Evolutionary conservation across 2,329 filamentous ascomycete genomes (phyloP).

Genomic region (Chrysosphaeria jannelii): DNA sequence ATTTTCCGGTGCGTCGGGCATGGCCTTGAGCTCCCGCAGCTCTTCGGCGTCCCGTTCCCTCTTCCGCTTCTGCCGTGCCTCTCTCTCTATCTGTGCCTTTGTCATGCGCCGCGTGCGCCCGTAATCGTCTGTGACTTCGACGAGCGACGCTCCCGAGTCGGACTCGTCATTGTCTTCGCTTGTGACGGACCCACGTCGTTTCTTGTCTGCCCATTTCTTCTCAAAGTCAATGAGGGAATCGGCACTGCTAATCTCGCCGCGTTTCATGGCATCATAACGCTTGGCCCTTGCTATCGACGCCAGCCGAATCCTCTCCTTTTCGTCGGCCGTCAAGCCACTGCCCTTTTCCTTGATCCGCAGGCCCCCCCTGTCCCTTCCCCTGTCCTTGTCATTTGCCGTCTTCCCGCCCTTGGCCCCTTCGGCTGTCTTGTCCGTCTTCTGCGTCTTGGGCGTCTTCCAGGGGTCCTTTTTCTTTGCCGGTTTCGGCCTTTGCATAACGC

Average conservation of each 20-base stretch:
- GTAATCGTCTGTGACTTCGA: slow-evolving; percentile 81
- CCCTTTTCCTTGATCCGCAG: slow-evolving; percentile 3
- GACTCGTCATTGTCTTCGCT: slow-evolving; percentile 15
- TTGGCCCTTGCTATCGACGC: slow-evolving; percentile 78
- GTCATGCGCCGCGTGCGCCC: slow-evolving; percentile 47
- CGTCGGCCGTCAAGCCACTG: slow-evolving; percentile 27
- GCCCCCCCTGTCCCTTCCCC: slow-evolving; percentile 5
- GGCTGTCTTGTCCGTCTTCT: neutral
- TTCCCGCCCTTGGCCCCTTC: neutral
- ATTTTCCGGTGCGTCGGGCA: slow-evolving; percentile 30
- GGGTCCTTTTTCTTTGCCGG: slow-evolving; percentile 12
- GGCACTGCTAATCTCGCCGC: slow-evolving; percentile 48
- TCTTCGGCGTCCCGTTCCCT: slow-evolving; percentile 20
- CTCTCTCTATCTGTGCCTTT: slow-evolving; percentile 6
- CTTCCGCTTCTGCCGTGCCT: slow-evolving; percentile 23
- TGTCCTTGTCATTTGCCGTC: neutral
- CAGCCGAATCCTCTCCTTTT: slow-evolving; percentile 39
- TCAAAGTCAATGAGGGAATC: slow-evolving; percentile 76
- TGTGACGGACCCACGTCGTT: slow-evolving; percentile 41
- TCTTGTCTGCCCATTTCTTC: slow-evolving; percentile 63
- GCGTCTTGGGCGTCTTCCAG: slow-evolving; percentile 5
- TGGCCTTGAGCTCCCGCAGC: slow-evolving; percentile 36
- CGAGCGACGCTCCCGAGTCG: slow-evolving; percentile 22
- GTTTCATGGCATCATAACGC: slow-evolving; percentile 68
- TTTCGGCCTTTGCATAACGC: slow-evolving; percentile 27